Percentiles rank a stretch among this genome's conserved stretches.
Conservation (phyloP, 805 yeast species). For the Saccharomyces eubayanus region DNA sequence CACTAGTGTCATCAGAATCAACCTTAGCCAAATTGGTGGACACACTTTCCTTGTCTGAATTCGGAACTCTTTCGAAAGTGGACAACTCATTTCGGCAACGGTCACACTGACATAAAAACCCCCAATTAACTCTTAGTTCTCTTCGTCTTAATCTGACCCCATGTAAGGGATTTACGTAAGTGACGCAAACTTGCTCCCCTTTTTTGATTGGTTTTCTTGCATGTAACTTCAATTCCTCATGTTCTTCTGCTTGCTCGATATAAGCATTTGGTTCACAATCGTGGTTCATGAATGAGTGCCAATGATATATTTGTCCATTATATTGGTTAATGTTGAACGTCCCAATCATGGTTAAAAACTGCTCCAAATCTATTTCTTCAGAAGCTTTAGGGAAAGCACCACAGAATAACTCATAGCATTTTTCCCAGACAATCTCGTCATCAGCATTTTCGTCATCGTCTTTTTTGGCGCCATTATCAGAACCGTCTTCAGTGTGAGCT, state of each 20-base stretch:
- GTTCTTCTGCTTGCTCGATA: slow-evolving; percentile 39
- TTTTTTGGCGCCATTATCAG: slow-evolving; percentile 44
- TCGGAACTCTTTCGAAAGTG: neutral
- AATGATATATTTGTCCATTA: slow-evolving; percentile 51
- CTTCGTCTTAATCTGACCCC: slow-evolving; percentile 55
- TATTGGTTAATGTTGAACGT: slow-evolving; percentile 67
- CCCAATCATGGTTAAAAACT: slow-evolving; percentile 56
- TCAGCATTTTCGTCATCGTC: slow-evolving; percentile 4
- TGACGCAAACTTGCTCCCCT: slow-evolving; percentile 61
- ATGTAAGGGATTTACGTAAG: slow-evolving; percentile 62
- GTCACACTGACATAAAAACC: slow-evolving; percentile 61
- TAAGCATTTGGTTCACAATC: slow-evolving; percentile 64
- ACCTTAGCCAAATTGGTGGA: neutral
- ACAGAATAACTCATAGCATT: slow-evolving; percentile 45
- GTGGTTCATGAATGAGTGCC: slow-evolving; percentile 69
- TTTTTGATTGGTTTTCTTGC: slow-evolving; percentile 51
- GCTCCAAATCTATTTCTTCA: slow-evolving; percentile 38
- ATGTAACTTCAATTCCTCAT: slow-evolving; percentile 46
- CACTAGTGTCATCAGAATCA: neutral
- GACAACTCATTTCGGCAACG: slow-evolving; percentile 52
- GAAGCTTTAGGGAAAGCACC: slow-evolving; percentile 36
- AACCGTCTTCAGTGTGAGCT: slow-evolving; percentile 41
- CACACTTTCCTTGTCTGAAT: neutral
- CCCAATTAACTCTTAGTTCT: slow-evolving; percentile 67
- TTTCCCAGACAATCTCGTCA: slow-evolving; percentile 41